Base-by-base conservation (phyloP, 305 asterid genomes). In the Fraxinus latifolia region DNA sequence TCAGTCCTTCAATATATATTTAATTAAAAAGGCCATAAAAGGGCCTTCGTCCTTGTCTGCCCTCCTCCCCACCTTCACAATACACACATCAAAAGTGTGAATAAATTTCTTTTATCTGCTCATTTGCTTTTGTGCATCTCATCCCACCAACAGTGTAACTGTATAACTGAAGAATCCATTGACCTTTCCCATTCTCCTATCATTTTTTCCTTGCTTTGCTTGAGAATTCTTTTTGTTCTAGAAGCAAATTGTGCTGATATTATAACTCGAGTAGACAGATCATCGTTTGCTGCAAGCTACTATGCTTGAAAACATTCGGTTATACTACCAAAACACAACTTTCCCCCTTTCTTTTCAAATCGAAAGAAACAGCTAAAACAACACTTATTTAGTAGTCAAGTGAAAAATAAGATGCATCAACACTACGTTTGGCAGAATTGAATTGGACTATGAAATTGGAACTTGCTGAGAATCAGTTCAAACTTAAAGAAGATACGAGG, bases 391-490 rank as follows among this genome's bases (percentile, higher is more conserved):
- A 33, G 76, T 71, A 32, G 47, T 71, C 44, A 15, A 71, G 33
- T 15, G 47, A 71, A 32, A 71, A 6, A 15, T n/a, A 71, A 33
- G 39, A 32, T 15, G 76, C 75, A 71, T 71, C 14, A 15, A 71
- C 25, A 71, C 47, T 71, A 31, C 32, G 25, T 71, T 71, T 71
- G 29, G 44, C 47, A n/a, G 50, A 12, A 33, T 33, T 71, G 19
- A 74, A 29, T 15, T 5, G 27, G 39, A n/a, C 19, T 6, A 17
- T 39, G 74, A 62, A 72, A 33, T 39, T 25, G 39, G 79, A 32
- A 36, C 27, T 32, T 42, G 75, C 86, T 62, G 36, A 44, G 25
- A 39, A 58, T 55, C 79, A 71, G 77, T 15, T 80, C 83, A 74
- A 25, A 37, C 36, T 55, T 27, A 3, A n/a, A 47, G 34, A 67